phyloP scores from a whole-genome alignment of 2,329 filamentous ascomycete genomes.

The Cladosporium sp. region DNA sequence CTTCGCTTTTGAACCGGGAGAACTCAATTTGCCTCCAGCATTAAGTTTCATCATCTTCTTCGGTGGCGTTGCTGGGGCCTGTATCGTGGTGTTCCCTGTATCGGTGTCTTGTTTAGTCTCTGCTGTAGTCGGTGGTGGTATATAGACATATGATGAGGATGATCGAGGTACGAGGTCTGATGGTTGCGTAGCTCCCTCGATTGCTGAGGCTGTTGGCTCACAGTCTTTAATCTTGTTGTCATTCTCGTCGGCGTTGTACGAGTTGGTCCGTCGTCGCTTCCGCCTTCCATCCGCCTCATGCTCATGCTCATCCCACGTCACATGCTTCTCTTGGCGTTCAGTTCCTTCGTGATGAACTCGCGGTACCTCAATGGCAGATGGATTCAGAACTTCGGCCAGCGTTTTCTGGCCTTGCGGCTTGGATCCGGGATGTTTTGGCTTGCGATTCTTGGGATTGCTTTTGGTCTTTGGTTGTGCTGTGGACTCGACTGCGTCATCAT shows the following conservation, averaged over 20 bases:
- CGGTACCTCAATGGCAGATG: neutral
- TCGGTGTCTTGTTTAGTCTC: neutral
- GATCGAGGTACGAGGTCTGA: neutral
- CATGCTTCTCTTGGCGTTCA: neutral
- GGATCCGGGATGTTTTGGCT: constrained; percentile 12
- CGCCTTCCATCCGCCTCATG: constrained; percentile 35
- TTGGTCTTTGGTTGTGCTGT: constrained; percentile 18
- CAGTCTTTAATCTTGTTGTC: neutral
- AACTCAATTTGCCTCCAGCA: constrained; percentile 48
- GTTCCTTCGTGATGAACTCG: neutral
- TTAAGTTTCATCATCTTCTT: constrained; percentile 44
- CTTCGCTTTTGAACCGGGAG: constrained; percentile 34
- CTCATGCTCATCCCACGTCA: constrained; percentile 25
- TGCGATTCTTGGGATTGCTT: neutral
- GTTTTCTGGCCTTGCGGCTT: constrained; percentile 30
- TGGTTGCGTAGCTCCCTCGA: neutral
- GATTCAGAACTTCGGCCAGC: constrained; percentile 30
- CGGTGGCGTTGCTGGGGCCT: constrained; percentile 28
- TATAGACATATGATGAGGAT: neutral
- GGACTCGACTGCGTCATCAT: constrained; percentile 22
- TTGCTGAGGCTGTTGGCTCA: neutral
- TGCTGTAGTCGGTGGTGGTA: constrained; percentile 19
- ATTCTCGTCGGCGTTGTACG: constrained; percentile 18
- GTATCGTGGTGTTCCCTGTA: constrained; percentile 18
- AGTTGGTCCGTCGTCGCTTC: constrained; percentile 42